Percentiles rank a stretch among this genome's conserved stretches.
phyloP scores from a whole-genome alignment of 129 eudicot species.

The Helichrysum umbraculigerum region DNA sequence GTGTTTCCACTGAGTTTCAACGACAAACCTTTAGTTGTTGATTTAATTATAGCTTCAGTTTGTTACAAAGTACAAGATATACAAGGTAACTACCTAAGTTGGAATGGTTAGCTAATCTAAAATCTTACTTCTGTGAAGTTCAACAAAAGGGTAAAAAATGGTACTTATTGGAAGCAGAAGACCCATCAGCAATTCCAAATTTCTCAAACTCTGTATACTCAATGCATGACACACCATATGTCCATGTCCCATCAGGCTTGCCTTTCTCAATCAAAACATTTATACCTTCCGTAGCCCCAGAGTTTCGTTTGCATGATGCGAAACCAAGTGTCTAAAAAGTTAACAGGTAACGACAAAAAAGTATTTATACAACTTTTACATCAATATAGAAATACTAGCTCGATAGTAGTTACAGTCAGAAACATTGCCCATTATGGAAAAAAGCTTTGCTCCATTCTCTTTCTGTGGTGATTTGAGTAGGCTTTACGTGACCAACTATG shows the following conservation, averaged over 20 bases:
- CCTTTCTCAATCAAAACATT: slow-evolving; percentile 79
- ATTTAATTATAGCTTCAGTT: slow-evolving; percentile 1
- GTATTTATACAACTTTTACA: background rate
- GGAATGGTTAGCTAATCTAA: slow-evolving; percentile 8
- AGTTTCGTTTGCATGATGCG: slow-evolving; percentile 81
- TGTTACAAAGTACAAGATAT: background rate
- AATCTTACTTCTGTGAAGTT: slow-evolving; percentile 19
- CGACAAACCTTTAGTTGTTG: background rate
- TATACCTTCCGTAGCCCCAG: slow-evolving; percentile 96
- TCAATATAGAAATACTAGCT: background rate
- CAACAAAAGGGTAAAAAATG: slow-evolving; percentile 17
- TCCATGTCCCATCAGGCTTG: slow-evolving; percentile 76
- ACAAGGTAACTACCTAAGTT: slow-evolving; percentile 12
- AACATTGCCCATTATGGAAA: background rate
- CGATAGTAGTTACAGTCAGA: background rate
- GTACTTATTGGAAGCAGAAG: slow-evolving; percentile 58
- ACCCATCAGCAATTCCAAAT: slow-evolving; percentile 70
- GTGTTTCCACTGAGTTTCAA: background rate
- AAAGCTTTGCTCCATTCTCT: background rate
- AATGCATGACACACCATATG: slow-evolving; percentile 88
- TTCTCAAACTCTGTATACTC: slow-evolving; percentile 98
- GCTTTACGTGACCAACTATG: background rate
- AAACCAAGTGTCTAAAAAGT: slow-evolving; percentile 85
- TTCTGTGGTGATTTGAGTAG: background rate
- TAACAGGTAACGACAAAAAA: slow-evolving; percentile 27